Conservation (phyloP, 2,329 filamentous ascomycete genomes). For the Scorias spongiosa region DNA sequence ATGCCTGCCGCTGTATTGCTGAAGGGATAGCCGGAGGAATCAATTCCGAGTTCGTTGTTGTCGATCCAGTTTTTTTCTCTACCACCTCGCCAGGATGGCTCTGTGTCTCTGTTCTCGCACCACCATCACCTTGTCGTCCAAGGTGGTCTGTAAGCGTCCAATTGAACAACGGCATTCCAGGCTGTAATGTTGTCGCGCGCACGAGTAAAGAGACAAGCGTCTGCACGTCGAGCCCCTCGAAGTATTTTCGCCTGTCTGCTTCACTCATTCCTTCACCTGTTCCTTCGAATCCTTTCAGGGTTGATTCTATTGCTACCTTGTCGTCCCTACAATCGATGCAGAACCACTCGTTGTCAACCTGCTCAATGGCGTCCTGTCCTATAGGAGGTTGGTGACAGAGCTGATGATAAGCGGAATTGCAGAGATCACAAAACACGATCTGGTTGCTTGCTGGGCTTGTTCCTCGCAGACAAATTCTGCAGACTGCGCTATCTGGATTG, state of each 20-base stretch:
- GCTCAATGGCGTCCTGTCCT: slow-evolving; percentile 49
- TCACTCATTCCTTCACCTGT: neutral
- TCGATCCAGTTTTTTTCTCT: no score
- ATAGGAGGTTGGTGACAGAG: slow-evolving; percentile 66
- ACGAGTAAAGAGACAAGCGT: neutral
- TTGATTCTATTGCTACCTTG: slow-evolving; percentile 24
- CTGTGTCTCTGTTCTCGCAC: no score
- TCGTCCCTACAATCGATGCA: slow-evolving; percentile 47
- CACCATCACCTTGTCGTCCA: no score
- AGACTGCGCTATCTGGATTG: slow-evolving; percentile 45
- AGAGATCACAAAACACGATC: slow-evolving; percentile 77
- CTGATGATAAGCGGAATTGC: slow-evolving; percentile 67
- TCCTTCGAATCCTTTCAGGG: slow-evolving; percentile 1
- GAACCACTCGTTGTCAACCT: slow-evolving; percentile 55
- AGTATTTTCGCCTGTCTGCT: neutral
- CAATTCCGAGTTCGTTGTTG: no score
- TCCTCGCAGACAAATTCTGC: slow-evolving; percentile 57
- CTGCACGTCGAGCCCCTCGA: neutral
- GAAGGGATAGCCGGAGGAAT: no score
- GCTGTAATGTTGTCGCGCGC: slow-evolving; percentile 6
- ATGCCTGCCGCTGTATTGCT: no score
- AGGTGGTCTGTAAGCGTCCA: slow-evolving; percentile 1
- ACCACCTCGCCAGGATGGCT: no score
- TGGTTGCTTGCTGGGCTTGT: slow-evolving; percentile 58
- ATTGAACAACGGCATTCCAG: slow-evolving; percentile 6